Conservation (phyloP, 1,139 yeast species). For the Eremothecium coryli region DNA sequence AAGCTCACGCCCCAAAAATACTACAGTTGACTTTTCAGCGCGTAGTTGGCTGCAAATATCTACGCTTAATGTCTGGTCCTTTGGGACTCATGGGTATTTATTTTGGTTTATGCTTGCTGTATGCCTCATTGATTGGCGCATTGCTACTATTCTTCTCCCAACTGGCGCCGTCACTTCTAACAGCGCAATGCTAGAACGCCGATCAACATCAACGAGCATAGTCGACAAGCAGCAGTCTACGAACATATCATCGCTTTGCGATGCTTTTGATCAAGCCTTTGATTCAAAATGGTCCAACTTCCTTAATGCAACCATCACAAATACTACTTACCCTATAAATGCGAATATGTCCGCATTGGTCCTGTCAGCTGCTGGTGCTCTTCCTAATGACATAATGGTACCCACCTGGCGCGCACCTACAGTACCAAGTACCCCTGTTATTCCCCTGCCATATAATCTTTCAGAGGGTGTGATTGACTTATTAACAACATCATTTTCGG, state of each 20-base stretch:
- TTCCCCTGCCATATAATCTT: too few species aligned
- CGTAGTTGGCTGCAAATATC: constrained; percentile 1
- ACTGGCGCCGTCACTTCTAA: too few species aligned
- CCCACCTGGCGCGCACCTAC: background rate
- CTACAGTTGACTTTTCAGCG: background rate
- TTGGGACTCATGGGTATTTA: background rate
- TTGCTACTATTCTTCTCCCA: too few species aligned
- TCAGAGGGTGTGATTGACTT: too few species aligned
- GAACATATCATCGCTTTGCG: background rate
- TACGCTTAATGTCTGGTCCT: background rate
- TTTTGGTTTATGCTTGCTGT: constrained; percentile 2
- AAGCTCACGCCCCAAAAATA: background rate
- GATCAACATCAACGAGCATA: background rate
- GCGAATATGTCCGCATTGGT: background rate
- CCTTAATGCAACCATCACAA: background rate
- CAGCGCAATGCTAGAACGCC: too few species aligned
- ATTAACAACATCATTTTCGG: too few species aligned
- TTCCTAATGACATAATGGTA: background rate
- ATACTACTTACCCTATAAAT: background rate
- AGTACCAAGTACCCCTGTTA: too few species aligned
- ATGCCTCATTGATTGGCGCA: constrained; percentile 1
- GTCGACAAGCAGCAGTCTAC: background rate
- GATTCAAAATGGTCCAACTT: background rate
- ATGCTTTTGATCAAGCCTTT: background rate
- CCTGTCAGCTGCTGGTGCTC: background rate